Evolutionary conservation across 2,329 filamentous ascomycete genomes (phyloP), one percentile per base, ranked within the genome.

Genomic region (Exophiala lecanii-corni): DNA sequence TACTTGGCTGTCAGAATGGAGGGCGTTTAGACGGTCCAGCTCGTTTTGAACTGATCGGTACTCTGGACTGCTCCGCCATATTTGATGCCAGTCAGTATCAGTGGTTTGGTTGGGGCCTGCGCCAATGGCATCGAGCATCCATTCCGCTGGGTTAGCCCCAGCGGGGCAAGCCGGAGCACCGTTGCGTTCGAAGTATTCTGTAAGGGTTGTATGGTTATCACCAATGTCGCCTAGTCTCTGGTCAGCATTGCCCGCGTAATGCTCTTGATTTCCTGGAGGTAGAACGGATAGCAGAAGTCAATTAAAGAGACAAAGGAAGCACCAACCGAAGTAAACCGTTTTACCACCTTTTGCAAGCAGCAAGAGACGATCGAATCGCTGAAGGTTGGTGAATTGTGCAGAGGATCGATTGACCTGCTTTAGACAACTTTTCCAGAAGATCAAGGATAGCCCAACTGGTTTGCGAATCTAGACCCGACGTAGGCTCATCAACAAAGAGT

Each of bases 71-170:
- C 68, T 62, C 18, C 72, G 74, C 80, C 81, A 84, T 0, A 75
- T 63, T 40, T 76, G 57, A 55, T 74, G 74, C 81, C 81, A 85
- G 59, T 82, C 73, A 25, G 76, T 61, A 16, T 72, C 70, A 2
- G 72, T 85, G 58, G 85, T 67, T 62, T 58, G 69, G 68, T 82
- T 82, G 9, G 49, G 49, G 5, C 81, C 78, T 1, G 80, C 79
- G 9, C 68, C 69, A 62, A 61, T 23, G 36, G 49, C 71, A 17
- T 53, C 48, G 7, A 57, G 48, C 39, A 55, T 52, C 26, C 45
- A 56, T 58, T 92, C 86, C 20, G 86, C 86, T 4, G 86, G 86
- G 64, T 92, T 92, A 26, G 82, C 82, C 5, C 77, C 77, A 2
- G 66, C 55, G 1, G 81, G 81, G 60, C 84, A 89, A 25, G 72